Base-by-base conservation (phyloP, 352 stramenopile genomes). In the Aphanomyces invadans region DNA sequence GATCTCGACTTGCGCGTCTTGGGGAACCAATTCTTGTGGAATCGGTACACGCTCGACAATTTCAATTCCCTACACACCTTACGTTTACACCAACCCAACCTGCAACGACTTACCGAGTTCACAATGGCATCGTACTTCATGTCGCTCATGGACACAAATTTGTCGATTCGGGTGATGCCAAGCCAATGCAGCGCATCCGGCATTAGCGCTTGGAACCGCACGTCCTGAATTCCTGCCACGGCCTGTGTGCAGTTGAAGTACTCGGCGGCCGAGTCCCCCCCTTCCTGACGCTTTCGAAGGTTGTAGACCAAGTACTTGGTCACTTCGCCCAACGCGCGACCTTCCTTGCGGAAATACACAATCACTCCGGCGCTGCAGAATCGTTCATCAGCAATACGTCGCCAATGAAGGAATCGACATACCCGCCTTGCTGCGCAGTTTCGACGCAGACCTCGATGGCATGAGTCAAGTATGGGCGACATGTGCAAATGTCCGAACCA, bases 221-320 rank as follows among this genome's bases (percentile, higher is more conserved):
- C 97, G 70, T 99, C 97, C 70, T 99, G 90, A 53, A 99, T 97
- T 42, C 96, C 96, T 21, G 95, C 95, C 42, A 99, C 97, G 64
- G 96, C 86, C 74, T 99, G 92, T 26, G 97, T 99, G 78, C 97
- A 99, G 73, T 97, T 97, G 80, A 99, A 99, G 82, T 99, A 99
- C 65, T 98, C 94, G 65, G 96, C 94, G 0, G 96, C 96, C 39
- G 83, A 92, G 75, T 99, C 96, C 53, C 95, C 96, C 19, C 97
- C 96, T 70, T 99, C 88, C 68, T 99, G 97, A 38, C 97, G 89
- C 82, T 99, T 99, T 51, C 97, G 88, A 49, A 98, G 89, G 77
- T 99, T 99, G 87, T 99, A 99, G 19, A 99, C 97, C 19, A 99
- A 77, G 76, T 99, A 99, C 76, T 99, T 99, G 38, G 96, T 99